phyloP scores from a whole-genome alignment of 495 filamentous ascomycete genomes.

The Wilcoxina mikolae region DNA sequence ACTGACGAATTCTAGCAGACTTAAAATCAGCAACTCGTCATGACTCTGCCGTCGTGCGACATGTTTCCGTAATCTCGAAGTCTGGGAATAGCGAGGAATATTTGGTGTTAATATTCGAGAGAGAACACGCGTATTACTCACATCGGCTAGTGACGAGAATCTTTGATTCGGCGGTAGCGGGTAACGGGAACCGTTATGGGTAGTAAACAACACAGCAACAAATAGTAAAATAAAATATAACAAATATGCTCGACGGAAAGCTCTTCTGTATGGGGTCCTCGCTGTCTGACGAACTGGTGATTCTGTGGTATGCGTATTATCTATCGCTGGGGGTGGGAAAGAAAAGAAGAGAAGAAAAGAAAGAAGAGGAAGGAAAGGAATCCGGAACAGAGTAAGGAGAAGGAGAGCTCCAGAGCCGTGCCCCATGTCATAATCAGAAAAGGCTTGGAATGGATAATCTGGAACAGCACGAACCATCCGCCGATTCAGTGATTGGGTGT shows the following conservation, averaged over 20 bases:
- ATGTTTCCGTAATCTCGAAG: neutral
- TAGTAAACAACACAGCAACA: neutral
- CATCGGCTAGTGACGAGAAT: conserved; percentile 2
- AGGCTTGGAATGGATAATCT: neutral
- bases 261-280: conserved; percentile 5
- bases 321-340: neutral
- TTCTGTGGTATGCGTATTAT: conserved; percentile 2
- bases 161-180: neutral
- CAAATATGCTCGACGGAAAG: conserved; percentile 2
- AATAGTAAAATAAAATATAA: conserved; percentile 1
- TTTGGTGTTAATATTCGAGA: too few relatives aligned
- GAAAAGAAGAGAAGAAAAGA: neutral
- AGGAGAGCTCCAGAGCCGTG: neutral
- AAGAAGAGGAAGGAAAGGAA: neutral
- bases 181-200: neutral
- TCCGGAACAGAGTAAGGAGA: conserved; percentile 1
- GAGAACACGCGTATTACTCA: conserved; percentile 1
- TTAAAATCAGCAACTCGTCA: neutral
- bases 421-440: conserved; percentile 5
- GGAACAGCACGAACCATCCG: neutral
- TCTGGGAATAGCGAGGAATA: neutral
- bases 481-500: neutral
- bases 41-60: neutral
- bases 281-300: conserved; percentile 2
- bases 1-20: neutral